phyloP scores from a whole-genome alignment of 2,329 filamentous ascomycete genomes.

The Cladosporium sp. region DNA sequence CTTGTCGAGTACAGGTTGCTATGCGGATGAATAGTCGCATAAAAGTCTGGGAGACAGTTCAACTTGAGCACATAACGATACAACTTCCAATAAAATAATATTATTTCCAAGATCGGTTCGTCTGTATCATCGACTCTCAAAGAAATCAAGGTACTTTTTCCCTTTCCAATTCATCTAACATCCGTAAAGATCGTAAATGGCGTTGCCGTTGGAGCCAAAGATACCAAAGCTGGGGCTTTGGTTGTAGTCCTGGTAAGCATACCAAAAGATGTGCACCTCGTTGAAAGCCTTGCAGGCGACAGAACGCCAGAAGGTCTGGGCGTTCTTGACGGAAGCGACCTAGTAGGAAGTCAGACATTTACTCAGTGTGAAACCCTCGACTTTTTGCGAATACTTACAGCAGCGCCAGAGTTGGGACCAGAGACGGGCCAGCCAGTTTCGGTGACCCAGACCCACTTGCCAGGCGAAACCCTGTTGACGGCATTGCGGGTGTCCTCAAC shows the following conservation, averaged over 20 bases:
- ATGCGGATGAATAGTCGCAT: too few species aligned
- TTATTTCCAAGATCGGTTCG: neutral
- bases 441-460: constrained; percentile 34
- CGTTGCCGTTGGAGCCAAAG: constrained; percentile 36
- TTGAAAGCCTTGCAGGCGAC: constrained; percentile 61
- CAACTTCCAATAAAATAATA: neutral
- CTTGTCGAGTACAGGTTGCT: too few species aligned
- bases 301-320: constrained; percentile 61
- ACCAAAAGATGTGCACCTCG: constrained; percentile 59
- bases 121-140: neutral
- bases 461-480: constrained; percentile 45
- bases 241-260: constrained; percentile 58
- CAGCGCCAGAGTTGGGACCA: constrained; percentile 57
- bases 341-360: neutral
- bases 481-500: constrained; percentile 40
- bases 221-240: constrained; percentile 43
- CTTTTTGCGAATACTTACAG: constrained; percentile 26
- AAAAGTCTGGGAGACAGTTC: too few species aligned
- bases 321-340: constrained; percentile 57
- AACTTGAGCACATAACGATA: neutral
- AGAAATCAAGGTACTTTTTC: neutral
- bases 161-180: neutral
- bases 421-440: constrained; percentile 60
- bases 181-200: constrained; percentile 32
- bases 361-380: too few species aligned